Percentiles rank a stretch among this genome's conserved stretches.
phyloP scores from a whole-genome alignment of 2,329 filamentous ascomycete species.

The Verticillium zaregamsianum region DNA sequence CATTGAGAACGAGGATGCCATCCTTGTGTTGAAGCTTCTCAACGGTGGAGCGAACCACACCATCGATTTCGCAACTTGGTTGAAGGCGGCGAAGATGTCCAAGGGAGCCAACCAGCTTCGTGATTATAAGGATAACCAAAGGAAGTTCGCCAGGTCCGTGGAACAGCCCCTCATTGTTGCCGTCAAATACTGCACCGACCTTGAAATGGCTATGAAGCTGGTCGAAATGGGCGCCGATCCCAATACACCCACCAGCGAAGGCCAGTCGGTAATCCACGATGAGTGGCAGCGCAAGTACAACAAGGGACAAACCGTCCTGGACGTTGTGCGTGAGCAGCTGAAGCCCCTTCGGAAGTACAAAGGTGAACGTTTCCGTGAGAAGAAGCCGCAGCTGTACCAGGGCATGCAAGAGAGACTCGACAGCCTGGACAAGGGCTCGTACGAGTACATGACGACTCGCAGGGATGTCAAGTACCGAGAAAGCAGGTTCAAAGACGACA shows the following conservation, averaged over 20 bases:
- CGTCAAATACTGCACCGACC: slow-evolving; percentile 37
- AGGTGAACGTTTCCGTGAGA: slow-evolving; percentile 21
- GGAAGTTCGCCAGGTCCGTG: slow-evolving; percentile 38
- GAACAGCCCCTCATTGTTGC: slow-evolving; percentile 67
- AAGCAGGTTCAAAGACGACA: slow-evolving; percentile 18
- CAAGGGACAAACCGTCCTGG: slow-evolving; percentile 50
- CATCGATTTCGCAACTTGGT: slow-evolving; percentile 61
- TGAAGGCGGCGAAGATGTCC: slow-evolving; percentile 50
- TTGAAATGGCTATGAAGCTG: slow-evolving; percentile 50
- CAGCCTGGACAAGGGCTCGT: slow-evolving; percentile 49
- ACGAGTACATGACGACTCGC: slow-evolving; percentile 52
- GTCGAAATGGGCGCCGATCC: slow-evolving; percentile 62
- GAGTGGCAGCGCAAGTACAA: slow-evolving; percentile 26
- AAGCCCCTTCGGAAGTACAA: slow-evolving; percentile 42
- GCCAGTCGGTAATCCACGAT: slow-evolving; percentile 29
- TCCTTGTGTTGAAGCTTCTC: slow-evolving; percentile 57
- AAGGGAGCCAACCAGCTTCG: slow-evolving; percentile 30
- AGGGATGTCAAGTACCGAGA: slow-evolving; percentile 29
- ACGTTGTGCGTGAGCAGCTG: slow-evolving; percentile 53
- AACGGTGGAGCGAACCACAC: slow-evolving; percentile 55
- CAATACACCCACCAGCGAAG: slow-evolving; percentile 48
- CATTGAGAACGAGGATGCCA: slow-evolving; percentile 45
- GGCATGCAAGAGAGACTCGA: slow-evolving; percentile 50
- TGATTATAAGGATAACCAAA: slow-evolving; percentile 43
- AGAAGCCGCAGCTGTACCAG: slow-evolving; percentile 22